Base-by-base conservation (phyloP, 805 yeast species). In the Lipomyces lipofer region DNA sequence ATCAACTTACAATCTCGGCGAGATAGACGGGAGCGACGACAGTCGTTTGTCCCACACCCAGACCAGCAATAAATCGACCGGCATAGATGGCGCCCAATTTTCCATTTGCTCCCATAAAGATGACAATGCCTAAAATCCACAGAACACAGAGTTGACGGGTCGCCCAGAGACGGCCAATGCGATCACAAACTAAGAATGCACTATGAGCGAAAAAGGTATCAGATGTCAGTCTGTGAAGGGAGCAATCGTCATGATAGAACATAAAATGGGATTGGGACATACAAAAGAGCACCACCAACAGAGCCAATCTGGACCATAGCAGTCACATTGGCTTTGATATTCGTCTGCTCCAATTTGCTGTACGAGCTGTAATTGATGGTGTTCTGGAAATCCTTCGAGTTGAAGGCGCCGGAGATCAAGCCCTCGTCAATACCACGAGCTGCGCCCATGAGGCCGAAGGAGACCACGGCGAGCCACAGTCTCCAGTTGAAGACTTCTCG, bases 1-100 rank as follows among this genome's bases (percentile, higher is more conserved):
- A n/a, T n/a, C n/a, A n/a, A n/a, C n/a, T n/a, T n/a, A n/a, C 80
- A 32, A 87, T 83, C 69, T 86, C 88, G 30, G 91, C 85, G 74
- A 84, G 83, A 67, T 86, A 86, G 9, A 29, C 22, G n/a, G 51
- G 51, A 17, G 54, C 51, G 28, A 47, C 32, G 33, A 46, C 54
- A 10, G 51, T 15, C n/a, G 51, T 45, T 19, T 46, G 53, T 10
- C 51, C 51, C 8, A 47, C 28, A 47, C 51, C 51, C 2, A 45
- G 32, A 10, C 51, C 51, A 24, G 51, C 51, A 24, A 47, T 47
- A 30, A 47, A 44, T 9, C 51, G 51, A 2, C 51, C 51, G 4
- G 51, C 51, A n/a, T 13, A 17, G 19, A 47, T 27, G 60, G 79
- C 84, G 12, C 81, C 83, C 22, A 79, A 69, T 13, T 28, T 27